phyloP scores from a whole-genome alignment of 2,329 filamentous ascomycete genomes.

The Xylariaceae sp. region DNA sequence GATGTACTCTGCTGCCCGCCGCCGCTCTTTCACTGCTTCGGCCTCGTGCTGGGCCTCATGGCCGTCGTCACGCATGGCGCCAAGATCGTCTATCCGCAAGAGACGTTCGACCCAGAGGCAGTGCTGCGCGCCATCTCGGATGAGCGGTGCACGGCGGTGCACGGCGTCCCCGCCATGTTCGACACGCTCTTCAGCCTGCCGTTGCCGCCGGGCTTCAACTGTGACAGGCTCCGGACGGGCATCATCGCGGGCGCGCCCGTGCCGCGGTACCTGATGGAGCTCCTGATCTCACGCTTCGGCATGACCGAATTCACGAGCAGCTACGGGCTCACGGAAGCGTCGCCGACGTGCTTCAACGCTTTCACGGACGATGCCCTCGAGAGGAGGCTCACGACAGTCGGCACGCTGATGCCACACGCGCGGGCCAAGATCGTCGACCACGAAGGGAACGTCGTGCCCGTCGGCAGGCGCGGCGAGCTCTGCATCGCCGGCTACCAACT shows the following conservation, averaged over 20 bases:
- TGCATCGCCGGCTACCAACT: constrained; percentile 75
- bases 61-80: constrained; percentile 68
- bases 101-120: constrained; percentile 64
- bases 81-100: constrained; percentile 70
- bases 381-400: constrained; percentile 64
- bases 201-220: constrained; percentile 37
- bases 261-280: constrained; percentile 67
- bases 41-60: constrained; percentile 69
- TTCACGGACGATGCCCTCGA: constrained; percentile 67
- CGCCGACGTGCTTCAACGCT: constrained; percentile 75
- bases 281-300: constrained; percentile 63
- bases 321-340: constrained; percentile 71
- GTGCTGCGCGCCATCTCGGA: constrained; percentile 62
- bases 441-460: constrained; percentile 58
- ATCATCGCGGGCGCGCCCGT: constrained; percentile 77
- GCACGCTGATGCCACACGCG: constrained; percentile 69
- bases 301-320: constrained; percentile 70
- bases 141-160: constrained; percentile 66
- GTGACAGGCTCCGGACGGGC: constrained; percentile 60
- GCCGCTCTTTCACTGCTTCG: constrained; percentile 82
- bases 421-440: constrained; percentile 72
- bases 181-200: constrained; percentile 54
- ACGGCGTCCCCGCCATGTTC: constrained; percentile 83
- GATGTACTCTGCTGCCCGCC: constrained; percentile 77
- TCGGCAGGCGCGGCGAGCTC: constrained; percentile 66